Conservation (phyloP, 352 stramenopile species). For the Phytophthora hibernalis region DNA sequence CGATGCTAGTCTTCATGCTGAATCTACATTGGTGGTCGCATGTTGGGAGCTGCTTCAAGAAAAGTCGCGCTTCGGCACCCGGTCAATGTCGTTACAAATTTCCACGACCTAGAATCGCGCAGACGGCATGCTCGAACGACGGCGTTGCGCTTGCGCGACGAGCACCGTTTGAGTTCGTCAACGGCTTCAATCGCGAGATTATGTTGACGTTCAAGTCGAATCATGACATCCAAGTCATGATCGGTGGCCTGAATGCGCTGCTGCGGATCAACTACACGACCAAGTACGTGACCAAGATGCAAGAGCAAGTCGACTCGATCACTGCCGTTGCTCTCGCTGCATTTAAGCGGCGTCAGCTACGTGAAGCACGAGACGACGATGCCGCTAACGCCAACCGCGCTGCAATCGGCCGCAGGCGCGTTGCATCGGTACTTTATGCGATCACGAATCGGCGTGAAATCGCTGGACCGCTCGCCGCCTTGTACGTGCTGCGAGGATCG, state of each 20-base stretch:
- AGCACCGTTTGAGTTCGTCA: background rate
- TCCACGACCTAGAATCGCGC: no score
- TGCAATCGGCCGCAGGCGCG: background rate
- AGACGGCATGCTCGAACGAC: background rate
- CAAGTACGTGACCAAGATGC: no score
- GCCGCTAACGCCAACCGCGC: background rate
- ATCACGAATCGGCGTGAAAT: no score
- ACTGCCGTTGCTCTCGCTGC: background rate
- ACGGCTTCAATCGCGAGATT: background rate
- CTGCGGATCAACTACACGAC: no score
- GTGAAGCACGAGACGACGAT: background rate
- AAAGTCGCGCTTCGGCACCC: no score
- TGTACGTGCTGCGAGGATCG: background rate
- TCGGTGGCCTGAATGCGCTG: no score
- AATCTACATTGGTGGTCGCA: no score
- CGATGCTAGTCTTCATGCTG: no score
- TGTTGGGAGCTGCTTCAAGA: no score
- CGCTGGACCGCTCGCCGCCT: background rate
- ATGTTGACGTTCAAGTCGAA: background rate
- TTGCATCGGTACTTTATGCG: background rate
- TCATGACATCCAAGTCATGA: conserved; percentile 4
- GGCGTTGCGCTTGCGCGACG: background rate
- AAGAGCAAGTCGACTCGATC: no score
- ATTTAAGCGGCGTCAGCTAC: background rate
- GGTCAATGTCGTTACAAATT: no score